Percentiles rank a stretch among this genome's conserved stretches.
phyloP scores from a whole-genome alignment of 2,329 filamentous ascomycete species.

The Periconia macrospinosa region DNA sequence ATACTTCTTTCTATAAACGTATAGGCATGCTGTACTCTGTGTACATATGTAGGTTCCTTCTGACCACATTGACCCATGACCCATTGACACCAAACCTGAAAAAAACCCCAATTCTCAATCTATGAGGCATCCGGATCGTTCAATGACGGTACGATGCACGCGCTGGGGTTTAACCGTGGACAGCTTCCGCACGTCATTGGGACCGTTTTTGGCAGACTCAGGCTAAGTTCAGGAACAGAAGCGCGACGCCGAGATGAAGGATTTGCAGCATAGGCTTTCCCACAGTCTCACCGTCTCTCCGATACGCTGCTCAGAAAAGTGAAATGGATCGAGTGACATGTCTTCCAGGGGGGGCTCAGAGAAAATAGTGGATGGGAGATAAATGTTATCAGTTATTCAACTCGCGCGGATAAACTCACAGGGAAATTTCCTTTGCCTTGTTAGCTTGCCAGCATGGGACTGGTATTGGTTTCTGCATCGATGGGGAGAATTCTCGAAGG shows the following conservation, averaged over 20 bases:
- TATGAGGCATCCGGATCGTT: constrained; percentile 17
- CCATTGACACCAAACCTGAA: too few species aligned
- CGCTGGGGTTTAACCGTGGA: constrained; percentile 22
- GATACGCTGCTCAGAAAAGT: constrained; percentile 5
- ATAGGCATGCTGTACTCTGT: too few species aligned
- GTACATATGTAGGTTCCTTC: too few species aligned
- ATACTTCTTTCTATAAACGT: too few species aligned
- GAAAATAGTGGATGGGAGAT: too few species aligned
- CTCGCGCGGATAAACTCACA: constrained; percentile 34
- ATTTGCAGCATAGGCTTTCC: constrained; percentile 8
- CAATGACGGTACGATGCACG: constrained; percentile 15
- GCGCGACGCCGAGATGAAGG: constrained; percentile 11
- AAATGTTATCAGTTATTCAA: constrained; percentile 9
- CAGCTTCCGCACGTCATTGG: constrained; percentile 18
- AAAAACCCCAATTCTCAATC: too few species aligned
- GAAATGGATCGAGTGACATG: too few species aligned
- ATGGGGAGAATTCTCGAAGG: constrained; percentile 6
- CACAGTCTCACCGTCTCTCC: constrained; percentile 18
- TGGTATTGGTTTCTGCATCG: constrained; percentile 4
- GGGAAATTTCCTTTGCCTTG: constrained; percentile 24
- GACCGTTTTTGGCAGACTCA: constrained; percentile 10
- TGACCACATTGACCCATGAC: too few species aligned
- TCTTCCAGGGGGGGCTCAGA: too few species aligned
- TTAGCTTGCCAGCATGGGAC: constrained; percentile 16
- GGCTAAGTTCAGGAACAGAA: constrained; percentile 20